Conservation (phyloP, 192 early-diverging fungal species). For the Kappamyces sp. region DNA sequence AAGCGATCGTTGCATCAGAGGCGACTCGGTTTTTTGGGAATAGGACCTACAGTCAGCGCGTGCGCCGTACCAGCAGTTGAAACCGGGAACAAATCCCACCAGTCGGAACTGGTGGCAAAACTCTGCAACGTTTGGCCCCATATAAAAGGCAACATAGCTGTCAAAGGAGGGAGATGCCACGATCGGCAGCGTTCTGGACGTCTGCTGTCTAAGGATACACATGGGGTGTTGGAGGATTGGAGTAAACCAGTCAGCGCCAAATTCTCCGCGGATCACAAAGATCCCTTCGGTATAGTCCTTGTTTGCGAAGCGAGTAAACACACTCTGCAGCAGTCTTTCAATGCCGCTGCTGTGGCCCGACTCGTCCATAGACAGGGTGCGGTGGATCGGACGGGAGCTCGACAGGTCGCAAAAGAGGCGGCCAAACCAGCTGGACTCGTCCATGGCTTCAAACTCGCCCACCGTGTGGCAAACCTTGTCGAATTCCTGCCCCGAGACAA, state of each 20-base stretch:
- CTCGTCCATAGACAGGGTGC: slow-evolving; percentile 15
- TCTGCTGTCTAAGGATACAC: slow-evolving; percentile 36
- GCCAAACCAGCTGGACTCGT: slow-evolving; percentile 40
- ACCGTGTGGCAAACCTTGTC: slow-evolving; percentile 39
- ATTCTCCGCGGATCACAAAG: slow-evolving; percentile 47
- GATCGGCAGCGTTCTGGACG: neutral
- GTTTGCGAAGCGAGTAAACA: slow-evolving; percentile 46
- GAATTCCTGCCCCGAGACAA: slow-evolving; percentile 34
- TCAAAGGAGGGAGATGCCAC: slow-evolving; percentile 13
- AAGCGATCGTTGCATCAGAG: too few relatives aligned
- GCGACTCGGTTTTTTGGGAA: too few relatives aligned
- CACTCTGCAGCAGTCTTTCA: slow-evolving; percentile 38
- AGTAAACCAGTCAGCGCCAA: slow-evolving; percentile 56
- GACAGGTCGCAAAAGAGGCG: slow-evolving; percentile 39
- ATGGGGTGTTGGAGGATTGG: slow-evolving; percentile 50
- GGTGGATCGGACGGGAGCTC: slow-evolving; percentile 30
- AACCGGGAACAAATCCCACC: slow-evolving; percentile 47
- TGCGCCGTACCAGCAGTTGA: slow-evolving; percentile 45
- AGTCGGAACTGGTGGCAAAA: slow-evolving; percentile 40
- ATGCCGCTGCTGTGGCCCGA: slow-evolving; percentile 24
- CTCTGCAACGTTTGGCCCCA: slow-evolving; percentile 42
- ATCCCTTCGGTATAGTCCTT: slow-evolving; percentile 46
- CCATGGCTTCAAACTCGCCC: slow-evolving; percentile 31
- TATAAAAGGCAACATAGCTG: slow-evolving; percentile 29
- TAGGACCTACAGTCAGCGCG: neutral